These are phyloP conservation scores for Stagonosporopsis cucurbitacearum DNA, from an alignment of 2,329 filamentous ascomycete species.

Conservation along the genomic window DNA sequence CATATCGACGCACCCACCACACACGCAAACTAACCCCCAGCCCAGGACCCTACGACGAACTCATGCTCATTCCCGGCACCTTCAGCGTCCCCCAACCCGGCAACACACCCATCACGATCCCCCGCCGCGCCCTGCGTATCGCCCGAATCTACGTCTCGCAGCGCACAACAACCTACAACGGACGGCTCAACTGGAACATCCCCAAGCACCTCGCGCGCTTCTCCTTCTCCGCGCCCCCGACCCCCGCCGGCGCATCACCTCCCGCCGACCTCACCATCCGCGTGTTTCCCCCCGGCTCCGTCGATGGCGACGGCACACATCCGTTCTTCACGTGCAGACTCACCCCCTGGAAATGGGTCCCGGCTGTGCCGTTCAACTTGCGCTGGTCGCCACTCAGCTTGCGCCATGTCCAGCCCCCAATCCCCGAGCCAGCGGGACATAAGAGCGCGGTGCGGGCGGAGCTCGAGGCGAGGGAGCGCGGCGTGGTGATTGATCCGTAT, in stretches of 20 bases:
- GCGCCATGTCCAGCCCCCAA: slow-evolving; percentile 32
- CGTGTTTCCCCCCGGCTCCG: slow-evolving; percentile 34
- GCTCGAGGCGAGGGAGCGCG: slow-evolving; percentile 5
- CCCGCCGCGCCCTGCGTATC: slow-evolving; percentile 39
- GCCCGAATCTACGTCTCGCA: slow-evolving; percentile 45
- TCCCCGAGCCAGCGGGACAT: slow-evolving; percentile 23
- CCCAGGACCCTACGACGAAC: slow-evolving; percentile 42
- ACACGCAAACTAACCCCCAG: neutral
- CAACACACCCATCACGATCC: slow-evolving; percentile 24
- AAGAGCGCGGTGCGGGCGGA: slow-evolving; percentile 17
- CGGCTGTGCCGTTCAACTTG: slow-evolving; percentile 33
- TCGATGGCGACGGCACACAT: slow-evolving; percentile 28
- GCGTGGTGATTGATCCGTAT: slow-evolving; percentile 27
- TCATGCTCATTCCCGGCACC: slow-evolving; percentile 41
- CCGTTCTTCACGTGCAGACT: slow-evolving; percentile 39
- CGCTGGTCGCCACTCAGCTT: slow-evolving; percentile 33
- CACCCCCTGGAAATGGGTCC: slow-evolving; percentile 37
- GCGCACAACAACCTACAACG: slow-evolving; percentile 42
- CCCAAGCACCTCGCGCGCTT: slow-evolving; percentile 46
- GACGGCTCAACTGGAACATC: slow-evolving; percentile 46
- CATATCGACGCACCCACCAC: too few species aligned
- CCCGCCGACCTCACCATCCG: slow-evolving; percentile 32
- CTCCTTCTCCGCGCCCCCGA: slow-evolving; percentile 36
- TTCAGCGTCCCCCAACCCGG: slow-evolving; percentile 34
- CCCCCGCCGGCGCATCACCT: slow-evolving; percentile 19